These are phyloP conservation scores for Lactarius tabidus DNA, from an alignment of 768 basidiomycete species.

Conservation along the genomic window DNA sequence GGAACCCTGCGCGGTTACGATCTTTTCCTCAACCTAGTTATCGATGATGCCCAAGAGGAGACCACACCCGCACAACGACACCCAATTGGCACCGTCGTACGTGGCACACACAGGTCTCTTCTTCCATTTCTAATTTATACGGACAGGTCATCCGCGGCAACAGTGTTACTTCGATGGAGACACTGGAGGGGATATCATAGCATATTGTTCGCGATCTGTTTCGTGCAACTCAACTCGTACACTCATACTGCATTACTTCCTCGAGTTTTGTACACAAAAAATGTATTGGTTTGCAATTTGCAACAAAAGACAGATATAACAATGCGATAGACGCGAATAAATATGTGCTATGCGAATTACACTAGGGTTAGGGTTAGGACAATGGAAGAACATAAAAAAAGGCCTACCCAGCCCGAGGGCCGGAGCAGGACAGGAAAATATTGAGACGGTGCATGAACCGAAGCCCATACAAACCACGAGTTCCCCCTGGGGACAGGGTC, in stretches of 20 bases:
- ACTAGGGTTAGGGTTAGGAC: constrained; percentile 41
- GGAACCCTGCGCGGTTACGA: constrained; percentile 95
- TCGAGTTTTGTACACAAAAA: neutral
- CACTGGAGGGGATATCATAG: constrained; percentile 57
- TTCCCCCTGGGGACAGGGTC: constrained; percentile 30
- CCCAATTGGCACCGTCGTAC: constrained; percentile 87
- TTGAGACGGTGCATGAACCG: constrained; percentile 75
- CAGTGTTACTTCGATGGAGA: constrained; percentile 95
- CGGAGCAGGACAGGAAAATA: constrained; percentile 72
- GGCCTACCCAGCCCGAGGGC: constrained; percentile 38
- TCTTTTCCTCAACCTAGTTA: constrained; percentile 96
- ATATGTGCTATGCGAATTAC: neutral
- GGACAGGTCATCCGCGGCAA: constrained; percentile 91
- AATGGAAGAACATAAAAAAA: constrained; percentile 28
- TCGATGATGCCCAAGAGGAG: constrained; percentile 95
- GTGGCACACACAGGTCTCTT: constrained; percentile 32
- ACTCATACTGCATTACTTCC: neutral
- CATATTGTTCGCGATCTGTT: neutral
- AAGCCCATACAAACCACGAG: constrained; percentile 44
- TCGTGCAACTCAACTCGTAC: neutral
- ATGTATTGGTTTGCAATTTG: neutral
- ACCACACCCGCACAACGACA: constrained; percentile 84
- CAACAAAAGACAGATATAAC: neutral
- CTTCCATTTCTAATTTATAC: neutral
- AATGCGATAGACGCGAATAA: neutral